Evolutionary conservation across 306 rosid genomes (phyloP).

Genomic region (Dalbergia cultrata): DNA sequence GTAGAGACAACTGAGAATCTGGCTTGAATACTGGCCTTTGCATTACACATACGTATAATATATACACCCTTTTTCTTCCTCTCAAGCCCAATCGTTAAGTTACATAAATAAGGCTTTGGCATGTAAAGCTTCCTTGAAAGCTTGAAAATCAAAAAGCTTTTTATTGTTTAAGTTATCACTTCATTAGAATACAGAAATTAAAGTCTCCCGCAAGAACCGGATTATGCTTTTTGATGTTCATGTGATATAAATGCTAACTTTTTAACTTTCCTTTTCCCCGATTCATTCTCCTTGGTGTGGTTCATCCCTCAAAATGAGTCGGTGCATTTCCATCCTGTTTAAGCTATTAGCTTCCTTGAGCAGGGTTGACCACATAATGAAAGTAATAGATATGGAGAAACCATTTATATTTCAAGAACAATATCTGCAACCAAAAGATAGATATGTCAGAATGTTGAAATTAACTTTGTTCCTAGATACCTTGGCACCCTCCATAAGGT

Average conservation of each 20-base stretch:
- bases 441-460: background rate
- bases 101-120: background rate
- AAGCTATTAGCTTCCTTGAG: conserved; percentile 27
- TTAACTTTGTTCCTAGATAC: background rate
- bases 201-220: background rate
- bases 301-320: conserved; percentile 38
- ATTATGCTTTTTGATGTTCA: conserved; percentile 27
- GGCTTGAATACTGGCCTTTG: background rate
- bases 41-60: background rate
- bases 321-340: background rate
- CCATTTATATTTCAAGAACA: conserved; percentile 72
- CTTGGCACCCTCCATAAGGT: background rate
- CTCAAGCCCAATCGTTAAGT: background rate
- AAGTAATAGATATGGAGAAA: conserved; percentile 12
- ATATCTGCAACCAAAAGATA: conserved; percentile 65
- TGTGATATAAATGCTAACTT: background rate
- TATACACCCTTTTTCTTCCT: background rate
- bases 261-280: background rate
- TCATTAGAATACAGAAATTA: conserved; percentile 12
- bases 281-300: conserved; percentile 40
- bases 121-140: background rate
- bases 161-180: conserved; percentile 17
- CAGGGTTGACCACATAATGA: conserved; percentile 28
- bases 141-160: background rate
- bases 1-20: no score